These are phyloP conservation scores for Dactylella cylindrospora DNA, from an alignment of 2,329 filamentous ascomycete species.

Conservation along the genomic window DNA sequence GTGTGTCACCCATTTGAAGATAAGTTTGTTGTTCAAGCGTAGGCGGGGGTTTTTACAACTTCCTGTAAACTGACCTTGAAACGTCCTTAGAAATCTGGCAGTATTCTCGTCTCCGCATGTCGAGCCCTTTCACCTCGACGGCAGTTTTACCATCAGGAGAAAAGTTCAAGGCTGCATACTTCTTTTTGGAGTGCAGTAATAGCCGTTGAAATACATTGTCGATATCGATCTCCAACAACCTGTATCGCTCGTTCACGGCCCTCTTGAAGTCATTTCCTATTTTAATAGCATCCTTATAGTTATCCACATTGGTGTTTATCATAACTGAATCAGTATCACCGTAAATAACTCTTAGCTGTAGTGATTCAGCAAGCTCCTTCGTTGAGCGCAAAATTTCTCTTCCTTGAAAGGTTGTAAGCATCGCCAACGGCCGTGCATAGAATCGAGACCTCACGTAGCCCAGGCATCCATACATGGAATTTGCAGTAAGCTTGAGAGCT, in stretches of 20 bases:
- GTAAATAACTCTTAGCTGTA: constrained; percentile 91
- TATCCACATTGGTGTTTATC: constrained; percentile 98
- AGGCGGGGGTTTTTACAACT: too few species aligned
- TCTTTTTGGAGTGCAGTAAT: constrained; percentile 95
- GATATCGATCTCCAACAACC: constrained; percentile 92
- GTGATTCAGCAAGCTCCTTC: constrained; percentile 90
- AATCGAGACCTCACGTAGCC: constrained; percentile 97
- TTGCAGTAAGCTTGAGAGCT: constrained; percentile 93
- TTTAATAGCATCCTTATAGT: constrained; percentile 82
- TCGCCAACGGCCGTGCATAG: constrained; percentile 89
- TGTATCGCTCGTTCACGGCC: constrained; percentile 90
- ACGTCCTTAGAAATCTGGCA: constrained; percentile 94
- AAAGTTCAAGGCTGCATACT: constrained; percentile 96
- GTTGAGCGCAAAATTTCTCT: constrained; percentile 96
- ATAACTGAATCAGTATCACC: constrained; percentile 99
- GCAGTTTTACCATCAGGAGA: constrained; percentile 92
- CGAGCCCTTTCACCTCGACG: constrained; percentile 95
- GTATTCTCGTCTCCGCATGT: constrained; percentile 97
- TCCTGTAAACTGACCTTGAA: constrained; percentile 62
- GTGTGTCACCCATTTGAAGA: too few species aligned
- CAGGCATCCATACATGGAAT: constrained; percentile 99
- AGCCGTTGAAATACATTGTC: constrained; percentile 95
- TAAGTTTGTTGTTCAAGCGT: too few species aligned
- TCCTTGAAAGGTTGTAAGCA: constrained; percentile 95
- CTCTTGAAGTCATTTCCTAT: constrained; percentile 94